Conservation (phyloP, 257 asterid species). For the Rauvolfia tetraphylla region DNA sequence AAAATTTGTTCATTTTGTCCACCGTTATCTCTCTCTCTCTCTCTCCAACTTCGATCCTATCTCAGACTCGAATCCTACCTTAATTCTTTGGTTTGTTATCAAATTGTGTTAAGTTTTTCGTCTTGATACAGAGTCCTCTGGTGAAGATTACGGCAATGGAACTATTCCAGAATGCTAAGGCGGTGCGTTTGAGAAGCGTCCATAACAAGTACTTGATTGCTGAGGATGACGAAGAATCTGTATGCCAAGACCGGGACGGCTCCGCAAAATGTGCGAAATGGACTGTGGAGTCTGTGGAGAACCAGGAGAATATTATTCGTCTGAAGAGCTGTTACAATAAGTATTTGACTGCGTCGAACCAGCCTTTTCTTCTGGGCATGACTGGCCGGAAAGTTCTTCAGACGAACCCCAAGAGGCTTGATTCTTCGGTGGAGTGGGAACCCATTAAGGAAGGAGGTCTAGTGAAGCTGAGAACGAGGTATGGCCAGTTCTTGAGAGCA, state of each 20-base stretch:
- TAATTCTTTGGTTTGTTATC: too few relatives aligned
- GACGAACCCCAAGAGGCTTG: slow-evolving; percentile 60
- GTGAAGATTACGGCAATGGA: slow-evolving; percentile 34
- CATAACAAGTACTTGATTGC: slow-evolving; percentile 42
- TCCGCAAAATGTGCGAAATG: slow-evolving; percentile 34
- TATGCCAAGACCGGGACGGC: slow-evolving; percentile 36
- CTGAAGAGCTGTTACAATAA: slow-evolving; percentile 36
- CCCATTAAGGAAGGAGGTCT: slow-evolving; percentile 63
- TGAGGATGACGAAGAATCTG: slow-evolving; percentile 41
- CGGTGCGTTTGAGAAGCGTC: slow-evolving; percentile 29
- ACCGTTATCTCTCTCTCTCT: not conserved
- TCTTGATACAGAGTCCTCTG: slow-evolving; percentile 12
- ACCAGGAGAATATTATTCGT: slow-evolving; percentile 28
- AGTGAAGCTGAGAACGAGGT: slow-evolving; percentile 80
- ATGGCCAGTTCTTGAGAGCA: slow-evolving; percentile 78
- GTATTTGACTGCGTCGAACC: slow-evolving; percentile 44
- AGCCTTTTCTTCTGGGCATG: slow-evolving; percentile 56
- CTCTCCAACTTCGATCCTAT: not conserved
- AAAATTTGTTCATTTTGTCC: not conserved
- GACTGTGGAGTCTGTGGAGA: slow-evolving; percentile 32
- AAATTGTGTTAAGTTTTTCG: not conserved
- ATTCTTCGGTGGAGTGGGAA: slow-evolving; percentile 93
- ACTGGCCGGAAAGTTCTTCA: slow-evolving; percentile 76
- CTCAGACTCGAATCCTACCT: not conserved
- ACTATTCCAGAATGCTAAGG: slow-evolving; percentile 33